These are phyloP conservation scores for Xerocomellus amylosporus DNA, from an alignment of 768 basidiomycete species.

Conservation along the genomic window DNA sequence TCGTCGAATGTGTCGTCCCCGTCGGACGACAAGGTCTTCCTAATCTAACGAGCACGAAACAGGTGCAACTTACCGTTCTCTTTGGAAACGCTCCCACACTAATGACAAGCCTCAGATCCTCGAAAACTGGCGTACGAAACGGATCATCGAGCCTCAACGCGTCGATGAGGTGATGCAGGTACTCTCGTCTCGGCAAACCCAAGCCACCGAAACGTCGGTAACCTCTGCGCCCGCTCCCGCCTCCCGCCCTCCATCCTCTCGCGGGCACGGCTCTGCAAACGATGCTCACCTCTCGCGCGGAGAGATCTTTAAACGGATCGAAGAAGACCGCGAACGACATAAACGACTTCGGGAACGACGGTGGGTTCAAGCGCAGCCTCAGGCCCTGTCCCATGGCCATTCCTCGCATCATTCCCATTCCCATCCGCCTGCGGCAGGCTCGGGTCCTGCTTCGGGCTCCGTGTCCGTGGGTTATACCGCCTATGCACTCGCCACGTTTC, in stretches of 20 bases:
- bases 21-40: slow-evolving; percentile 69
- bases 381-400: neutral
- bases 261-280: no score
- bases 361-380: no score
- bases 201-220: slow-evolving; percentile 12
- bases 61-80: slow-evolving; percentile 46
- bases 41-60: slow-evolving; percentile 78
- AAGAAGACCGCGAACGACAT: no score
- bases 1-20: slow-evolving; percentile 81
- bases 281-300: no score
- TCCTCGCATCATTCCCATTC: neutral
- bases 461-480: neutral
- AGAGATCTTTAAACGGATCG: no score
- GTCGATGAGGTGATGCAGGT: no score
- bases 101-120: neutral
- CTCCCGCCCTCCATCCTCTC: slow-evolving; percentile 3
- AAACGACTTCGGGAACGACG: no score
- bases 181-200: slow-evolving; percentile 48
- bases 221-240: slow-evolving; percentile 22
- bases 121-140: no score
- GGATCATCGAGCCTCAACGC: no score
- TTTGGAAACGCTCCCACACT: no score
- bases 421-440: neutral
- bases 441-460: neutral
- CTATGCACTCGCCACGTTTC: slow-evolving; percentile 20